Evolutionary conservation across 768 basidiomycete species (phyloP), one percentile per base, ranked within the genome.

Genomic region (Boletus subparvulus): DNA sequence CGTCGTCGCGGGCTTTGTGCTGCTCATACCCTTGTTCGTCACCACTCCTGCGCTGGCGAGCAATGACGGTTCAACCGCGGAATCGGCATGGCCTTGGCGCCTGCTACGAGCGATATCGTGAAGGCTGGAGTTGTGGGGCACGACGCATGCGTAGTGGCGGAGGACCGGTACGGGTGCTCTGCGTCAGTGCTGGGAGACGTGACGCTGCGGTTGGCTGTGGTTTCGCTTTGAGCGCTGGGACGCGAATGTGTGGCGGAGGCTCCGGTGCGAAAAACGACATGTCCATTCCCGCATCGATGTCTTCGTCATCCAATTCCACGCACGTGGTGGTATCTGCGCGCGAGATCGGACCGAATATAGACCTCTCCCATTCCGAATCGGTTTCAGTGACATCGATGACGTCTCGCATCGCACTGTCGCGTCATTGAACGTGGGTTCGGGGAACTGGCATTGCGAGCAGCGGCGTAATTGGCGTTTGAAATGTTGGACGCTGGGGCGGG

Each of bases 131-230:
- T 26, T 61, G 61, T 14, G 65, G 37, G 0, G 52, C 50, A 13
- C 71, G 65, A 17, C 70, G 71, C 70, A 71, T 71, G 9, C 70
- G 71, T 8, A 71, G 51, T 3, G 53, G 65, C 4, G 70, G 70
- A 28, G 67, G 71, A 9, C 58, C 66, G 0, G 47, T 33, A 21
- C 60, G 60, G 0, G 53, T 4, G 8, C 60, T 61, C 46, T 68
- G 65, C 4, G 55, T 59, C 21, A 57, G 41, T 17, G 36, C 51
- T 0, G 49, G 35, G 13, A 49, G 56, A 19, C 40, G 55, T 40
- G 51, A 42, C 6, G 12, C 37, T 3, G 44, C 16, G 24, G 6
- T 47, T 14, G 59, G 13, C 28, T 40, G 47, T 30, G 47, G 47
- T 41, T 49, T 60, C 4, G 44, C 41, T 43, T 55, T 56, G 1